Conservation (phyloP, 2,329 filamentous ascomycete species). For the Aspergillus felis region DNA sequence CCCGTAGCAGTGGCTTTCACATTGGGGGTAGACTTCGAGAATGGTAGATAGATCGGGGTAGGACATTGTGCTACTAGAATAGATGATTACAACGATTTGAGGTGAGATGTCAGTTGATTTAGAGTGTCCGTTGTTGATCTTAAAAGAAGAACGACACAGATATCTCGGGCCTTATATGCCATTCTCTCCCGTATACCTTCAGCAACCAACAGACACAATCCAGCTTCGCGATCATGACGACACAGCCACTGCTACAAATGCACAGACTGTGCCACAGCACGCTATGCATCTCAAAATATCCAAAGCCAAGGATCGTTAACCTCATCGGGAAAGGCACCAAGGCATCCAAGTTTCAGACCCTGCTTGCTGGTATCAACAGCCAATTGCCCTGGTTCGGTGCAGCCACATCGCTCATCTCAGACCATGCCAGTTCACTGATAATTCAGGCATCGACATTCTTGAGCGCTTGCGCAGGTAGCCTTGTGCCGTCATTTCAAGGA, state of each 20-base stretch:
- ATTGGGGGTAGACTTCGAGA: neutral
- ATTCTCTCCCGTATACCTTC: no score
- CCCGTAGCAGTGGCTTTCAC: neutral
- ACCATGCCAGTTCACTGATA: no score
- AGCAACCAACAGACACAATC: neutral
- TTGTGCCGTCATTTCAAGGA: neutral
- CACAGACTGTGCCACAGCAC: neutral
- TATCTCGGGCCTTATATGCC: neutral
- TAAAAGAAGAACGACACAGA: neutral
- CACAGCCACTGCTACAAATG: neutral
- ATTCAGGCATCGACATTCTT: neutral
- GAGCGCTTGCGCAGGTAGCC: neutral
- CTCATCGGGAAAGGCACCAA: neutral
- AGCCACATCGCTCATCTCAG: no score
- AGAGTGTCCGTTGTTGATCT: no score
- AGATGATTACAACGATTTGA: no score
- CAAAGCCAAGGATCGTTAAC: neutral
- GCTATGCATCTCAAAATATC: neutral
- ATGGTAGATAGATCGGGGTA: neutral
- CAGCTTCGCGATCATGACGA: neutral
- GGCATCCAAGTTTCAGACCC: neutral
- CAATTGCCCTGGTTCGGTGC: no score
- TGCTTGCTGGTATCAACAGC: neutral
- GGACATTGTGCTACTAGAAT: neutral
- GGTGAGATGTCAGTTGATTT: no score